These are phyloP conservation scores for Psilocybe mexicana DNA, from an alignment of 1,284 basidiomycete genomes.

Conservation along the genomic window DNA sequence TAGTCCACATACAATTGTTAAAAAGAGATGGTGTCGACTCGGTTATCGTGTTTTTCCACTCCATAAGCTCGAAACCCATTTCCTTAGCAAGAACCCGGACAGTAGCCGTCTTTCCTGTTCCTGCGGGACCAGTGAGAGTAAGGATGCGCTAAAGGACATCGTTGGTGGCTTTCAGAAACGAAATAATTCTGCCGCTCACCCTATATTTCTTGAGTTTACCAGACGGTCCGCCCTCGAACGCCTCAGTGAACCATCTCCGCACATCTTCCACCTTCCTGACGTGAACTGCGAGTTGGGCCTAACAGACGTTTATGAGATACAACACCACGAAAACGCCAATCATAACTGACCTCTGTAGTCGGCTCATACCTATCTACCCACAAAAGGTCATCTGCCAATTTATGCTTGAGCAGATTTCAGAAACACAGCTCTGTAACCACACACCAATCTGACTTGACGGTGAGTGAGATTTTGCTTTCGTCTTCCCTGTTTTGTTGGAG, in stretches of 20 bases:
- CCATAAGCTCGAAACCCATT: constrained; percentile 79
- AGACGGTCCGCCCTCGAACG: constrained; percentile 69
- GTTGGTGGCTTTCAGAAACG: neutral
- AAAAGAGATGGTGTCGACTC: constrained; percentile 32
- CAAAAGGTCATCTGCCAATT: constrained; percentile 45
- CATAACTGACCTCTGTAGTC: constrained; percentile 51
- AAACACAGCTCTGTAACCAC: neutral
- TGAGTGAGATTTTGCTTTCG: neutral
- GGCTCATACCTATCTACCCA: constrained; percentile 85
- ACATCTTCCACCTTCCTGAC: constrained; percentile 86
- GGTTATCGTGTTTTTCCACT: constrained; percentile 76
- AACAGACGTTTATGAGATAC: neutral
- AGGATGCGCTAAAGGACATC: constrained; percentile 61
- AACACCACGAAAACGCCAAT: constrained; percentile 3
- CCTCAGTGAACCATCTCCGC: constrained; percentile 82
- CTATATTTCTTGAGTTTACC: constrained; percentile 76
- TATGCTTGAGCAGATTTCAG: neutral
- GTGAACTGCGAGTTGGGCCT: constrained; percentile 89
- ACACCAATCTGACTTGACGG: constrained; percentile 14
- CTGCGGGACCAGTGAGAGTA: constrained; percentile 86
- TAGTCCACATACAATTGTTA: constrained; percentile 12
- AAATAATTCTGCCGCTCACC: constrained; percentile 43
- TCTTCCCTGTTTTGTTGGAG: constrained; percentile 17
- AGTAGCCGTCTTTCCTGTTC: constrained; percentile 89
- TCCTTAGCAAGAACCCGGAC: constrained; percentile 76